Conservation (phyloP, 345 rosid species). For the Passiflora organensis region DNA sequence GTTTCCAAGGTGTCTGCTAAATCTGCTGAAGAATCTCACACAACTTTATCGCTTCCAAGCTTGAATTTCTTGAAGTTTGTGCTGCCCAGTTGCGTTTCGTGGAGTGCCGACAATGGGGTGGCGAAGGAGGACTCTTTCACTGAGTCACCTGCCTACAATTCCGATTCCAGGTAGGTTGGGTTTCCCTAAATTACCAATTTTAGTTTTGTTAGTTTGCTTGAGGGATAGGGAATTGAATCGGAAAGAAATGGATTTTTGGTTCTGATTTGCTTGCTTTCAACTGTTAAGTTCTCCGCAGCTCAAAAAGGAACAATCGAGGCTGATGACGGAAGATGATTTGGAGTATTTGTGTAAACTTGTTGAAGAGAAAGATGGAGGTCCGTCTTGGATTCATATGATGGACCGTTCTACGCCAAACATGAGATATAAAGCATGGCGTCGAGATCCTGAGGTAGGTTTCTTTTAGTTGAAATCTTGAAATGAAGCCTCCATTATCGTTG, state of each 20-base stretch:
- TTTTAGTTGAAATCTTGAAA: too few species aligned
- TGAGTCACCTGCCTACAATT: slow-evolving; percentile 18
- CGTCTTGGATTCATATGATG: slow-evolving; percentile 97
- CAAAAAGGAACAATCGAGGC: slow-evolving; percentile 29
- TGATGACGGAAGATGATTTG: slow-evolving; percentile 61
- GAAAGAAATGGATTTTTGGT: neutral
- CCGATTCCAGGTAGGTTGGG: slow-evolving; percentile 48
- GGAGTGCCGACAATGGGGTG: slow-evolving; percentile 32
- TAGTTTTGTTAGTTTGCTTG: neutral
- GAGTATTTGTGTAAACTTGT: slow-evolving; percentile 60
- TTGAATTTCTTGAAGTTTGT: slow-evolving; percentile 46
- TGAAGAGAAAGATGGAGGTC: slow-evolving; percentile 89
- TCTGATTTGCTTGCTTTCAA: slow-evolving; percentile 1
- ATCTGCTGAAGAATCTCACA: neutral
- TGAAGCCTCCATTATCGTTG: too few species aligned
- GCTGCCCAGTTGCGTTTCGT: slow-evolving; percentile 44
- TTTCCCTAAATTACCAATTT: neutral
- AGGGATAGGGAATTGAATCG: neutral
- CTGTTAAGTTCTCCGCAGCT: slow-evolving; percentile 36
- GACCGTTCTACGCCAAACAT: slow-evolving; percentile 65
- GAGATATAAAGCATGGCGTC: slow-evolving; percentile 84
- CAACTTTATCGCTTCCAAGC: slow-evolving; percentile 24
- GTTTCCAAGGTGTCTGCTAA: slow-evolving; percentile 13
- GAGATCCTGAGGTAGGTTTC: slow-evolving; percentile 69
- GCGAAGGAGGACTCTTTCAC: slow-evolving; percentile 18